phyloP scores from a whole-genome alignment of 345 rosid species.

The Nephelium lappaceum region DNA sequence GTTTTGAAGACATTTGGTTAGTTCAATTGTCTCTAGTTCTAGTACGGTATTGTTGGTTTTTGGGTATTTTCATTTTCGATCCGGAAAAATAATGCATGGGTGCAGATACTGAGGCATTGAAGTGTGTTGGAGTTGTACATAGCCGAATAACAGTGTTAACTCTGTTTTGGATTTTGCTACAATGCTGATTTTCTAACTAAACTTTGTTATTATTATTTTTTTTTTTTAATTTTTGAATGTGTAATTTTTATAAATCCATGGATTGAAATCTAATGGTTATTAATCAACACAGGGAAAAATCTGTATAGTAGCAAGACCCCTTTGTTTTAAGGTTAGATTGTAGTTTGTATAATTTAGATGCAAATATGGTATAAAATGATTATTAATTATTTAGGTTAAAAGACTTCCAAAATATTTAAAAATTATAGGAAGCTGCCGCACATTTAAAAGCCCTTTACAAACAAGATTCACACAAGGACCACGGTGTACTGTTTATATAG shows the following conservation, averaged over 20 bases:
- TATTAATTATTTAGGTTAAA: background rate
- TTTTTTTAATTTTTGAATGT: no score
- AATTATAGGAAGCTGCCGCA: background rate
- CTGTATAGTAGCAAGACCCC: no score
- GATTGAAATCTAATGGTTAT: no score
- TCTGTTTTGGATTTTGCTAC: no score
- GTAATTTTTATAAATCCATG: no score
- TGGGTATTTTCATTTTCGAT: background rate
- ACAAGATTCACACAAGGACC: background rate
- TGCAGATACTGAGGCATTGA: background rate
- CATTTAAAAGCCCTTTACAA: background rate
- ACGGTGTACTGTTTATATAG: no score
- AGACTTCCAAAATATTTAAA: background rate
- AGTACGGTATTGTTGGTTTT: background rate
- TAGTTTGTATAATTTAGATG: background rate
- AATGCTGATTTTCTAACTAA: no score
- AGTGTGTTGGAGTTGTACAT: background rate
- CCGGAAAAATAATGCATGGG: background rate
- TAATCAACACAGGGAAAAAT: no score
- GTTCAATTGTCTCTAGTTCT: background rate
- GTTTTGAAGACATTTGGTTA: background rate
- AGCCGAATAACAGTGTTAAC: background rate
- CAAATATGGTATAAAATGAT: background rate
- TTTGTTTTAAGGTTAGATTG: background rate
- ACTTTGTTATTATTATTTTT: no score